Evolutionary conservation across 768 basidiomycete species (phyloP), one percentile per base, ranked within the genome.

Genomic region (Russula brevipes): DNA sequence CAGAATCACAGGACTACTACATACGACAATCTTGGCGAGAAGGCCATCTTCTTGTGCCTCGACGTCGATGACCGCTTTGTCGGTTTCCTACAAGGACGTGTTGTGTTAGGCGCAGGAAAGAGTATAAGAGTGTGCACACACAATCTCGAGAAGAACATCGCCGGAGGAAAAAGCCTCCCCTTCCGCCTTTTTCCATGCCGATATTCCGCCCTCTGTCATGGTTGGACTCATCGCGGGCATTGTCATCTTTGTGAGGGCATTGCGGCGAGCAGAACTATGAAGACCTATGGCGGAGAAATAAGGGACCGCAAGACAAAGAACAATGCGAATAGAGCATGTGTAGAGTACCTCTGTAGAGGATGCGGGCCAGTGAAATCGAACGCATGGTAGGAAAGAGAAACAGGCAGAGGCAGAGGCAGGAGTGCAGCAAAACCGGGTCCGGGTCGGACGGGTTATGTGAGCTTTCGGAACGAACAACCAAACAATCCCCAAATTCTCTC

Each of bases 151-250:
- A 63, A 99, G 77, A 66, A 99, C 94, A 71, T 99, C 97, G 31
- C 97, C 96, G 7, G 87, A 84, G 17, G 85, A 68, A 73, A 96
- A 99, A 2, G 86, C 55, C 69, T 98, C 95, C 60, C 97, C 97
- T 75, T 98, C 96, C 76, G 88, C 88, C 79, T 91, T 89, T 82
- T 98, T 98, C 95, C 97, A 99, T 38, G 83, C 82, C 51, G 96
- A 91, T 74, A 99, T 97, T 66, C 96, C 97, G 66, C 97, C 97
- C 80, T 98, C 97, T 3, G 94, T 94, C 97, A 99, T 99, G 61
- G 97, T 99, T 38, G 97, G 97, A 66, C 93, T 96, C 96, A 98
- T 99, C 69, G 97, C 94, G 61, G 94, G 95, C 93, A 97, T 95
- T 66, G 86, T 80, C 78, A 98, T 95, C 73, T 86, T 91, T 64